A percentile compares a stretch with the other conserved stretches of the same genome.
Conservation (phyloP, 1,139 yeast species). For the Arxiozyma bovina region DNA sequence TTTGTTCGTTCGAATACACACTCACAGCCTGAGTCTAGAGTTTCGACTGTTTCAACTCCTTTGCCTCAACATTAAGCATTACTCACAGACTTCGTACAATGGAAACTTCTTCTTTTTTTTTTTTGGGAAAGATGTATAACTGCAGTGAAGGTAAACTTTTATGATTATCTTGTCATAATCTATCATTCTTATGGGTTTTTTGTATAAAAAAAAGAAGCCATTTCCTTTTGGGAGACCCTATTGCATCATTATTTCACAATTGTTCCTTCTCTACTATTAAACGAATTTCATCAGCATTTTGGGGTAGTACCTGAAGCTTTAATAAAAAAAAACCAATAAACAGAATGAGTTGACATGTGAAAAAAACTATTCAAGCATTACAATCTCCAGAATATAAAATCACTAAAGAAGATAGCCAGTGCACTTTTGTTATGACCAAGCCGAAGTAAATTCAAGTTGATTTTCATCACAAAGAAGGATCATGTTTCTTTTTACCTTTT, state of each 20-base stretch:
- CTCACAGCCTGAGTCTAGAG: not conserved
- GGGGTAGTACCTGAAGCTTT: not conserved
- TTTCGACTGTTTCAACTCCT: not conserved
- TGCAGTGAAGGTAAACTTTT: not conserved
- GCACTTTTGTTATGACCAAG: not conserved
- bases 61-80: not conserved
- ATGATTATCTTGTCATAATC: not conserved
- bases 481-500: not conserved
- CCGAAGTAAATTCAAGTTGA: not conserved
- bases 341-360: too few relatives aligned
- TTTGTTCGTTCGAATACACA: not conserved
- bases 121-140: not conserved
- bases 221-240: not conserved
- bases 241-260: not conserved
- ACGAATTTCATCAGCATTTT: not conserved
- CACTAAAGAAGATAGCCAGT: not conserved
- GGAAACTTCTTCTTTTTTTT: too few relatives aligned
- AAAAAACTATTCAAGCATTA: not conserved
- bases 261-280: not conserved
- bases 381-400: not conserved
- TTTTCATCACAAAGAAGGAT: not conserved
- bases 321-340: too few relatives aligned
- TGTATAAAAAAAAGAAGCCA: not conserved
- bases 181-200: not conserved
- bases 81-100: not conserved